A percentile compares a stretch with the other conserved stretches of the same genome.
These are phyloP conservation scores for Anaeramoeba flamelloides DNA, from an alignment of 78 protist genomes.

Conservation along the genomic window DNA sequence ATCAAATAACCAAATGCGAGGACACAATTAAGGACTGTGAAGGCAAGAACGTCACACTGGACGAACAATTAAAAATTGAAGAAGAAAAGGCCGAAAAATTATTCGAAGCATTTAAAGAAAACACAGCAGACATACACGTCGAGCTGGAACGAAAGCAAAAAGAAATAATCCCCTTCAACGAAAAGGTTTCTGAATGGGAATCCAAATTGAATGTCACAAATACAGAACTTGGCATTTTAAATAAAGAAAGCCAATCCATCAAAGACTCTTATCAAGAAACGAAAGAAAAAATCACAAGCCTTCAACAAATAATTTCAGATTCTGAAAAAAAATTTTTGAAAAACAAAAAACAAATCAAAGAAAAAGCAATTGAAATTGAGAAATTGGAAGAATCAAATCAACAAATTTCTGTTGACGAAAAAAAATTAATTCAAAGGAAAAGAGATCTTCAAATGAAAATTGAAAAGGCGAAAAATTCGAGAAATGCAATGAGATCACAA, in stretches of 20 bases:
- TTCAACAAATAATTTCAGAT: background rate
- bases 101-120: background rate
- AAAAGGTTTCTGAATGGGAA: slow-evolving; percentile 16
- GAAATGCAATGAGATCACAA: too few species aligned
- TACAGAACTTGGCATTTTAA: slow-evolving; percentile 33
- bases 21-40: background rate
- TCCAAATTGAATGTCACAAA: slow-evolving; percentile 17
- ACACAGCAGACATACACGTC: background rate
- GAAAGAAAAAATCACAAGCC: background rate
- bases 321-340: background rate
- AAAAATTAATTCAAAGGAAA: too few species aligned
- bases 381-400: background rate
- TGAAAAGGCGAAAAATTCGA: too few species aligned
- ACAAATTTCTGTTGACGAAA: background rate
- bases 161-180: slow-evolving; percentile 37
- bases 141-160: slow-evolving; percentile 50
- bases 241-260: background rate
- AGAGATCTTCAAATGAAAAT: too few species aligned
- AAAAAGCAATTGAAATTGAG: background rate
- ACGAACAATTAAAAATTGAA: background rate
- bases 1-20: background rate
- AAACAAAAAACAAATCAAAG: background rate
- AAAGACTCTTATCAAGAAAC: background rate
- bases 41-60: background rate
- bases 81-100: background rate